Percentiles rank a stretch among this genome's conserved stretches.
These are phyloP conservation scores for Parietaria judaica DNA, from an alignment of 306 rosid genomes.

Conservation along the genomic window DNA sequence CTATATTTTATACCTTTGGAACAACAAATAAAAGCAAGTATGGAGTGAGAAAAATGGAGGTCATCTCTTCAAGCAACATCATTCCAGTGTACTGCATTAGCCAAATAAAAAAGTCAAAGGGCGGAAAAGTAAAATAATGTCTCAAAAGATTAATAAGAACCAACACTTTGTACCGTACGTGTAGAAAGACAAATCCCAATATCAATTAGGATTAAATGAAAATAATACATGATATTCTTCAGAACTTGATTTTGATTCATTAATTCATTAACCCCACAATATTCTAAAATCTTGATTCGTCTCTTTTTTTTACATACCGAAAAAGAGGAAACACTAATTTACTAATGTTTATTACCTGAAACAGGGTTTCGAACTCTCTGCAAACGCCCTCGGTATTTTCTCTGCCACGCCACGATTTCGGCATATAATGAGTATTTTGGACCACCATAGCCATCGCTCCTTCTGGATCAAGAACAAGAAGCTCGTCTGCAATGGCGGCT, in stretches of 20 bases:
- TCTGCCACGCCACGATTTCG: slow-evolving; percentile 90
- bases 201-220: too few relatives aligned
- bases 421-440: slow-evolving; percentile 92
- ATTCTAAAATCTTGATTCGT: too few relatives aligned
- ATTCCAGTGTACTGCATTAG: slow-evolving; percentile 74
- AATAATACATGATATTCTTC: too few relatives aligned
- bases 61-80: slow-evolving; percentile 98
- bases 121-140: not conserved
- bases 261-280: too few relatives aligned
- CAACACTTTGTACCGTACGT: too few relatives aligned
- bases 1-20: slow-evolving; percentile 51
- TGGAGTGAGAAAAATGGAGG: slow-evolving; percentile 94
- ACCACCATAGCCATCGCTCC: slow-evolving; percentile 83
- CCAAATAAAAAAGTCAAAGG: not conserved
- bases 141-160: slow-evolving; percentile 11
- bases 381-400: slow-evolving; percentile 60
- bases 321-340: not conserved
- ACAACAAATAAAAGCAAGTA: slow-evolving; percentile 70
- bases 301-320: not conserved
- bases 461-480: slow-evolving; percentile 67
- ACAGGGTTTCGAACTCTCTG: slow-evolving; percentile 68
- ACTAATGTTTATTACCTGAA: slow-evolving; percentile 49
- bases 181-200: too few relatives aligned
- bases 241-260: too few relatives aligned
- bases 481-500: slow-evolving; percentile 60